Conservation (phyloP, 2,329 filamentous ascomycete genomes). For the Xenoacremonium recifei region DNA sequence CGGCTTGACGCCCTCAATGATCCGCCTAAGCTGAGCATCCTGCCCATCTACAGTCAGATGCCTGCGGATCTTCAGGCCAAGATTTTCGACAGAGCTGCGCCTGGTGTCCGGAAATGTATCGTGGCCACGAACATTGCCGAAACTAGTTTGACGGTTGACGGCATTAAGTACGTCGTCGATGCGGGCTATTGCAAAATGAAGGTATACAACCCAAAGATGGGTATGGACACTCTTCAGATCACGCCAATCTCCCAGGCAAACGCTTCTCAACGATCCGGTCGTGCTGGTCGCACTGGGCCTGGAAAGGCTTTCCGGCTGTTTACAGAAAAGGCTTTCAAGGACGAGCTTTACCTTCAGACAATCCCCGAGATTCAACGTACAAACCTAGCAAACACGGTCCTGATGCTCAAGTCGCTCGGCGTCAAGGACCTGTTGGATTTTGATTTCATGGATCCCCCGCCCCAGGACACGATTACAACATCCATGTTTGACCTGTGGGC, state of each 20-base stretch:
- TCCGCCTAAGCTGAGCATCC: conserved; percentile 87
- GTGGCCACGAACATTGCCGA: conserved; percentile 99
- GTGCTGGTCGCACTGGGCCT: conserved; percentile 90
- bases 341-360: conserved; percentile 94
- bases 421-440: conserved; percentile 95
- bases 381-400: conserved; percentile 90
- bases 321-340: conserved; percentile 91
- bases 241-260: conserved; percentile 98
- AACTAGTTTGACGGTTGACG: conserved; percentile 95
- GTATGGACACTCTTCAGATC: conserved; percentile 98
- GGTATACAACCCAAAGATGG: conserved; percentile 98
- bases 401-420: conserved; percentile 90
- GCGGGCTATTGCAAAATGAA: conserved; percentile 96
- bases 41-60: conserved; percentile 99
- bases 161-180: conserved; percentile 99
- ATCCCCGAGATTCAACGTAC: conserved; percentile 98
- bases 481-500: conserved; percentile 98
- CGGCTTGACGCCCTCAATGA: conserved; percentile 87
- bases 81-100: conserved; percentile 89
- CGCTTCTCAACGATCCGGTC: conserved; percentile 86
- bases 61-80: conserved; percentile 96
- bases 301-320: conserved; percentile 94
- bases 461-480: conserved; percentile 95
- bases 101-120: conserved; percentile 93
- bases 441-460: conserved; percentile 98